A percentile compares a stretch with the other conserved stretches of the same genome.
phyloP scores from a whole-genome alignment of 2,329 filamentous ascomycete genomes.

The Botryotinia calthae region DNA sequence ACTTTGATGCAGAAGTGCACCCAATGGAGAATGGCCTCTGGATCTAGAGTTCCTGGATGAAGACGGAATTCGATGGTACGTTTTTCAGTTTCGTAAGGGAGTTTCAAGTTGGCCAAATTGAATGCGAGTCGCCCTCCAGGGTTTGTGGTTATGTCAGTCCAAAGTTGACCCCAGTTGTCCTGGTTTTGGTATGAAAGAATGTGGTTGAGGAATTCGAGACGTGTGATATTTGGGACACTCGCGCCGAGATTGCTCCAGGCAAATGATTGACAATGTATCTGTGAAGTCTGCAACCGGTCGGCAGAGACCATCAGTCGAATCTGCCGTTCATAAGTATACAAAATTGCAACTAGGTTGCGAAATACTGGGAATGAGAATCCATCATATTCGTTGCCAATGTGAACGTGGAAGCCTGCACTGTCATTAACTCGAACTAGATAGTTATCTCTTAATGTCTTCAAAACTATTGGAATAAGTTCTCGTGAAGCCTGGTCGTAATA shows the following conservation, averaged over 20 bases:
- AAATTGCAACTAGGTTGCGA: constrained; percentile 34
- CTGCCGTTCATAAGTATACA: constrained; percentile 35
- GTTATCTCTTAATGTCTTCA: constrained; percentile 16
- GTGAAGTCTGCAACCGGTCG: background rate
- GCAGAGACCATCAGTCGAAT: constrained; percentile 19
- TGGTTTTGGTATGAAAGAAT: background rate
- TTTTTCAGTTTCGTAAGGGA: background rate
- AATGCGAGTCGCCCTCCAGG: background rate
- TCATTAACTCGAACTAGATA: constrained; percentile 32
- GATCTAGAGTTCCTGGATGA: constrained; percentile 31
- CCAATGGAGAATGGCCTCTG: constrained; percentile 26
- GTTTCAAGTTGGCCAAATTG: background rate
- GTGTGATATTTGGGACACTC: background rate
- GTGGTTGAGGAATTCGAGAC: background rate
- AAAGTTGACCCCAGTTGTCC: background rate
- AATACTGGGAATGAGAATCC: constrained; percentile 32
- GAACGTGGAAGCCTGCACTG: constrained; percentile 36
- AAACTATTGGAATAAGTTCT: constrained; percentile 17
- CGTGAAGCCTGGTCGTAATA: constrained; percentile 3
- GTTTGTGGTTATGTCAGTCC: background rate
- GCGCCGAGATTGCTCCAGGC: background rate
- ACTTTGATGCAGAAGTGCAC: constrained; percentile 24
- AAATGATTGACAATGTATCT: background rate
- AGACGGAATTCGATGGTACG: constrained; percentile 34
- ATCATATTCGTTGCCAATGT: constrained; percentile 35